These are phyloP conservation scores for Aspergillus ochraceus DNA, from an alignment of 2,329 filamentous ascomycete genomes.

Conservation along the genomic window DNA sequence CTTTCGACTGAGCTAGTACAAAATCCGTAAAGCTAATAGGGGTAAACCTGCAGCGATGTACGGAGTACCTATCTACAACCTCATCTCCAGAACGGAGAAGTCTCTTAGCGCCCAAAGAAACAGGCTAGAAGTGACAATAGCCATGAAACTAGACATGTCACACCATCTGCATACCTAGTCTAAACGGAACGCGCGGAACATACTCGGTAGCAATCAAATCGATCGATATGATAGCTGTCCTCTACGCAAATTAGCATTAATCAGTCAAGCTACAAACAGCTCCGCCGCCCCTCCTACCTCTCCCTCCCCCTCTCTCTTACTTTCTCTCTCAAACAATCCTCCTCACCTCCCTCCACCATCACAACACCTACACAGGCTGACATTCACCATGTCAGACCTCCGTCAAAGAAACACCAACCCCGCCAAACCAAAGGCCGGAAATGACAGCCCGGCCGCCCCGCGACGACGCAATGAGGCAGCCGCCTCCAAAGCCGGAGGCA, in stretches of 20 bases:
- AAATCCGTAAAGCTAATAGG: background rate
- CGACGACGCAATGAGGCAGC: background rate
- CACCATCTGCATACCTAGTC: background rate
- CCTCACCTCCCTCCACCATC: background rate
- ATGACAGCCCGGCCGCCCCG: background rate
- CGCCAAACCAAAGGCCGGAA: slow-evolving; percentile 11
- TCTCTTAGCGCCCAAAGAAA: background rate
- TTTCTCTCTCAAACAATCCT: background rate
- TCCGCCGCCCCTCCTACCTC: background rate
- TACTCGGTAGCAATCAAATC: background rate
- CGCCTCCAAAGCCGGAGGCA: slow-evolving; percentile 22
- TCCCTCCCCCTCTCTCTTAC: background rate
- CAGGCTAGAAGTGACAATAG: background rate
- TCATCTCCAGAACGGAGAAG: too few relatives aligned
- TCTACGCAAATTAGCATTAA: background rate
- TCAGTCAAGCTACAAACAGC: background rate
- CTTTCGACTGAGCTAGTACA: background rate
- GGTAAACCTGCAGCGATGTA: too few relatives aligned
- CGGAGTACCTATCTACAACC: too few relatives aligned
- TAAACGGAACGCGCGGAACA: background rate
- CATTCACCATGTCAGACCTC: slow-evolving; percentile 29
- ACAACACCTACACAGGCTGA: background rate
- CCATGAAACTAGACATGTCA: background rate
- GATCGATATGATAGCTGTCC: background rate
- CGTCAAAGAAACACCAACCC: slow-evolving; percentile 29